Evolutionary conservation across 2,329 filamentous ascomycete species (phyloP), one percentile per base, ranked within the genome.

Genomic region (Pseudogymnoascus sp.): DNA sequence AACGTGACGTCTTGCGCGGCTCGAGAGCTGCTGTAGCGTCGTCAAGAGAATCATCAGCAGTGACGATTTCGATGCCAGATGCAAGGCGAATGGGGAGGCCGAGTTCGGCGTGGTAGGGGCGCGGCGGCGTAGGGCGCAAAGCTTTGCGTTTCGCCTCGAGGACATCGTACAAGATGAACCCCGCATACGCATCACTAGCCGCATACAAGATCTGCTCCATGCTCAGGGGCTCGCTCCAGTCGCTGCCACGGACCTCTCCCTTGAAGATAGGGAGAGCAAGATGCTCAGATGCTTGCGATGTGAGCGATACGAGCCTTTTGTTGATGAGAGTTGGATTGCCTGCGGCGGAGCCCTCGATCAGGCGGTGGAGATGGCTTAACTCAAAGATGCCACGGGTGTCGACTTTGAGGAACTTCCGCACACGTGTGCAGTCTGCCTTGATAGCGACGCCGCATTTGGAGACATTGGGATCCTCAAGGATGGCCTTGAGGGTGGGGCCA

Each of bases 111-210:
- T 85, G 82, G 15, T 82, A 80, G 0, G 92, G 91, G 6, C 83
- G 79, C 3, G 89, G 88, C 4, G 93, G 93, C 2, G 77, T 81
- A 1, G 91, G 91, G 11, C 83, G 75, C 65, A 96, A 78, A 6
- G 78, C 77, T 68, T 83, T 79, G 15, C 93, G 82, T 69, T 88
- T 84, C 60, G 83, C 76, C 64, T 97, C 88, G 50, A 96, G 77
- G 0, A 82, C 80, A 65, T 90, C 79, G 70, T 85, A 96, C 1
- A 97, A 77, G 63, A 90, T 88, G 10, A 89, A 75, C 46, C 87
- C 84, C 64, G 89, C 91, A 72, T 96, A 97, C 0, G 91, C 88
- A 73, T 96, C 91, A 0, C 90, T 87, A 11, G 91, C 91, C 9
- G 90, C 86, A 74, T 93, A 92, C 60, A 82, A 74, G 17, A 90